Percentiles rank a stretch among this genome's conserved stretches.
These are phyloP conservation scores for Sequoiadendron giganteum DNA, from an alignment of 75 land plant genomes.

Conservation along the genomic window DNA sequence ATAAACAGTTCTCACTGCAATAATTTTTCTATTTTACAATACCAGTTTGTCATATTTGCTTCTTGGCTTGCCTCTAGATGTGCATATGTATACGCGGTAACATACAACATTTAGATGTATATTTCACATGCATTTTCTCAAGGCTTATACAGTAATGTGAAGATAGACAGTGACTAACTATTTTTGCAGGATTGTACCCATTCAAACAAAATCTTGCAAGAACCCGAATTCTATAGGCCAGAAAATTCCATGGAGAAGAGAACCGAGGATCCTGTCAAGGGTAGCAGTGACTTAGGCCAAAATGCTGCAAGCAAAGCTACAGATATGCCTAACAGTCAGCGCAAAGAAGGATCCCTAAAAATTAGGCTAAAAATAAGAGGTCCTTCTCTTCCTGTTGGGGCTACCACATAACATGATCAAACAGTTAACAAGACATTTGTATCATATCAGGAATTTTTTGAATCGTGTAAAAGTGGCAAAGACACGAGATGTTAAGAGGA, in stretches of 20 bases:
- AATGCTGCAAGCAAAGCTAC: background rate
- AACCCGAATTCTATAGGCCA: background rate
- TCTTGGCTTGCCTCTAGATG: background rate
- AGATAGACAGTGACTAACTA: background rate
- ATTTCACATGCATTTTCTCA: background rate
- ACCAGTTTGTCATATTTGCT: background rate
- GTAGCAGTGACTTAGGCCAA: background rate
- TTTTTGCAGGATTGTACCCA: background rate
- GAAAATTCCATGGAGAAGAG: background rate
- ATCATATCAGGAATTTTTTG: constrained; percentile 1
- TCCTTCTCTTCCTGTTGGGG: constrained; percentile 9
- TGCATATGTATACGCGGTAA: too few relatives aligned
- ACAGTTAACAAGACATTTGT: background rate
- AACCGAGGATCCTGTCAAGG: background rate
- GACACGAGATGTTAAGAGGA: background rate
- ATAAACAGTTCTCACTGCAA: background rate
- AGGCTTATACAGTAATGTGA: background rate
- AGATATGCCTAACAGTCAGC: background rate
- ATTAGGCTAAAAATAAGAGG: constrained; percentile 12
- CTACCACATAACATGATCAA: background rate
- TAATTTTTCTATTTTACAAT: background rate
- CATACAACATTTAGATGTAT: background rate
- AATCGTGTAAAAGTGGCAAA: background rate
- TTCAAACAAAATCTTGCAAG: constrained; percentile 1
- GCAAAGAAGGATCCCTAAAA: constrained; percentile 1